A percentile compares a stretch with the other conserved stretches of the same genome.
Conservation (phyloP, 2,329 filamentous ascomycete genomes). For the Chaetomium globosum region DNA sequence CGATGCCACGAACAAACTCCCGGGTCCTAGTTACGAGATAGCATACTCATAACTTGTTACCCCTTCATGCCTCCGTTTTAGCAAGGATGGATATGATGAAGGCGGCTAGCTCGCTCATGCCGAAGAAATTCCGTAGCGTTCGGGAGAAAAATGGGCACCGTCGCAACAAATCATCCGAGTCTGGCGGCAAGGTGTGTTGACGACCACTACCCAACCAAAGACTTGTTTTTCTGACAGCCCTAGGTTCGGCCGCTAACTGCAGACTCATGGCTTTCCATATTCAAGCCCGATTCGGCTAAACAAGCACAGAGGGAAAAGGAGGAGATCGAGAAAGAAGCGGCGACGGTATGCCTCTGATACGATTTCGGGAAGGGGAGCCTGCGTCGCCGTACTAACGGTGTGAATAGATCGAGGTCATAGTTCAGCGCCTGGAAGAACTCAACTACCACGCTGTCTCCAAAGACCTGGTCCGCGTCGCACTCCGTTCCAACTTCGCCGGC, state of each 20-base stretch:
- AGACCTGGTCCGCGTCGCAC: slow-evolving; percentile 61
- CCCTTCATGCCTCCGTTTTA: slow-evolving; percentile 1
- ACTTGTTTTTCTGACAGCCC: slow-evolving; percentile 28
- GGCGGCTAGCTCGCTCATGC: slow-evolving; percentile 46
- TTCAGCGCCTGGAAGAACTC: slow-evolving; percentile 47
- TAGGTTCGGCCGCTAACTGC: slow-evolving; percentile 57
- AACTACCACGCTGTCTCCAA: slow-evolving; percentile 52
- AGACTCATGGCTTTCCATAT: slow-evolving; percentile 65
- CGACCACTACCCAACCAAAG: not conserved
- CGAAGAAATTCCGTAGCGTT: slow-evolving; percentile 69
- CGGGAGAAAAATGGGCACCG: slow-evolving; percentile 66
- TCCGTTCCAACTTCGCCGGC: slow-evolving; percentile 64
- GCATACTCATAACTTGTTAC: not conserved
- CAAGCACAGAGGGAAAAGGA: slow-evolving; percentile 45
- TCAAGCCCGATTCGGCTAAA: slow-evolving; percentile 62
- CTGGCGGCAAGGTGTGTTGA: slow-evolving; percentile 54
- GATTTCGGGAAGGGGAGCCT: no score
- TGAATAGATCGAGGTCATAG: slow-evolving; percentile 48
- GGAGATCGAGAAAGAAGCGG: slow-evolving; percentile 40
- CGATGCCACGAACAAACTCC: not conserved
- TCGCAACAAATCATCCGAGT: slow-evolving; percentile 59
- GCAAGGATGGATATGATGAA: slow-evolving; percentile 50
- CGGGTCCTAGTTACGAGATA: not conserved
- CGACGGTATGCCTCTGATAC: slow-evolving; percentile 49
- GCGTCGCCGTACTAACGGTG: slow-evolving; percentile 4